phyloP scores from a whole-genome alignment of 2,329 filamentous ascomycete species.

The Stemphylium vesicarium region DNA sequence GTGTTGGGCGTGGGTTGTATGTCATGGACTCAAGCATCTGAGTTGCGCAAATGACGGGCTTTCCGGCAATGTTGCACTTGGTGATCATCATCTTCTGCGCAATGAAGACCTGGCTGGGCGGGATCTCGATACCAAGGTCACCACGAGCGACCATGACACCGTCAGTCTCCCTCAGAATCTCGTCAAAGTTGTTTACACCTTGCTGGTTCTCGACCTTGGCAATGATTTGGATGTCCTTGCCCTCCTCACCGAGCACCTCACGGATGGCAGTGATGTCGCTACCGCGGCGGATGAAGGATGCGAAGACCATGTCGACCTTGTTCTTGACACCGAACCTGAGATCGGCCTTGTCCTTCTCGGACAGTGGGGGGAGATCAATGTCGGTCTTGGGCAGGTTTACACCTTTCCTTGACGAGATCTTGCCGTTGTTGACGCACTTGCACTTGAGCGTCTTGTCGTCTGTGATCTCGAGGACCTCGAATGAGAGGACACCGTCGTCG shows the following conservation, averaged over 20 bases:
- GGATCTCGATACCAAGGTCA: conserved; percentile 98
- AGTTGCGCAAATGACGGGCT: conserved; percentile 97
- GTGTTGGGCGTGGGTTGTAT: conserved; percentile 97
- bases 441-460: conserved; percentile 89
- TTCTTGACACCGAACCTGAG: conserved; percentile 97
- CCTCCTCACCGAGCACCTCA: conserved; percentile 85
- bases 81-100: conserved; percentile 99
- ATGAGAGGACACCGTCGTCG: conserved; percentile 96
- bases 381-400: conserved; percentile 99
- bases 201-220: conserved; percentile 99
- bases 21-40: conserved; percentile 99
- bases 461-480: conserved; percentile 86
- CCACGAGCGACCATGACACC: conserved; percentile 99
- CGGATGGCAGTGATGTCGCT: conserved; percentile 94
- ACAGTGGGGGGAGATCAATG: conserved; percentile 95
- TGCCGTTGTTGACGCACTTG: conserved; percentile 93
- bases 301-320: conserved; percentile 98
- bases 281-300: conserved; percentile 94
- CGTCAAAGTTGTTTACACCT: conserved; percentile 98
- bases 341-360: conserved; percentile 97
- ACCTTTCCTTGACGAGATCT: conserved; percentile 98
- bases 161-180: conserved; percentile 94
- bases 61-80: conserved; percentile 99
- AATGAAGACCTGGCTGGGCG: conserved; percentile 96
- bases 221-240: conserved; percentile 98